Evolutionary conservation across 2,329 filamentous ascomycete genomes (phyloP), one percentile per base, ranked within the genome.

Genomic region (Trichoderma oligosporum): DNA sequence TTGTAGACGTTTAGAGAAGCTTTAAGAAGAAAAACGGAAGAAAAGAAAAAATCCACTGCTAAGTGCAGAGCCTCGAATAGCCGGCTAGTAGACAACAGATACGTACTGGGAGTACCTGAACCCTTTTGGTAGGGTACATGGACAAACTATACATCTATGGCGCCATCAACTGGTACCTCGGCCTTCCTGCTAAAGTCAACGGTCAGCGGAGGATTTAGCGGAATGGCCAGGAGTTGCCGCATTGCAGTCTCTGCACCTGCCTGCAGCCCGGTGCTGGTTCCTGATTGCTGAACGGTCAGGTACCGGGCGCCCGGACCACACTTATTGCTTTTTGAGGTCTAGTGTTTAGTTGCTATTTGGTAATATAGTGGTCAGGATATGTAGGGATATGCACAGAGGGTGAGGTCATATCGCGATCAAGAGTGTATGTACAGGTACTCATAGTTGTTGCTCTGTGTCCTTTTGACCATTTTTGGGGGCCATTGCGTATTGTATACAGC

Each of bases 371-470:
- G 62, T 61, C 35, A 52, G 56, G 57, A 61, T 66, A 65, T 35
- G 45, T 48, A 48, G 45, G 45, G 29, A 47, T 33, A 47, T 63
- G 62, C 56, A 62, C 56, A 55, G 63, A 62, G 59, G 57, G 62
- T 68, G 64, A 69, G 64, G 66, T 68, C 65, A 68, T 68, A 70
- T 70, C 65, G 66, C 67, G 66, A 71, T 68, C 62, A 59, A 60
- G 52, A 31, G 33, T 11, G 29, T 20, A 22, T 6, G 6, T 31
- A 31, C 27, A n/a, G n/a, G n/a, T 20, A 22, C 45, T 14, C 20
- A 45, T 45, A 18, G n/a, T n/a, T n/a, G n/a, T n/a, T n/a, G n/a
- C n/a, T n/a, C n/a, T n/a, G n/a, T n/a, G n/a, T n/a, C n/a, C n/a
- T n/a, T n/a, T n/a, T n/a, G n/a, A n/a, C n/a, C n/a, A n/a, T n/a